These are phyloP conservation scores for Prototheca wickerhamii DNA, from an alignment of 163 green algal genomes.

Conservation along the genomic window DNA sequence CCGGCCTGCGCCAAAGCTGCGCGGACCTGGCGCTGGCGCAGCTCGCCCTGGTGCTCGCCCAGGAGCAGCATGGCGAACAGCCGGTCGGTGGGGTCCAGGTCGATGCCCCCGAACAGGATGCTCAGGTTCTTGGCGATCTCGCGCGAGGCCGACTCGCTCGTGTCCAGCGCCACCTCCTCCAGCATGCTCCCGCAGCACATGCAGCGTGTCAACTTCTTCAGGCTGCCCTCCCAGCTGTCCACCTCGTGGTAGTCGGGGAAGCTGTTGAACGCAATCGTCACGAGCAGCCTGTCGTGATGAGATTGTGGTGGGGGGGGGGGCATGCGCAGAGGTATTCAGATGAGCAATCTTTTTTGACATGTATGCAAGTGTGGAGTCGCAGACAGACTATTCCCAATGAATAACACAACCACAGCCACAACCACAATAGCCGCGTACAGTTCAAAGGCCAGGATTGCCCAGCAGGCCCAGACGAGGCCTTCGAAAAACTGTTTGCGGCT, in stretches of 20 bases:
- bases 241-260: constrained; percentile 25
- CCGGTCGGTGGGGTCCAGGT: constrained; percentile 30
- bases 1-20: not conserved
- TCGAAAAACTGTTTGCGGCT: constrained; percentile 12
- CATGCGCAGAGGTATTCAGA: too few relatives aligned
- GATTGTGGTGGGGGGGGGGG: too few relatives aligned
- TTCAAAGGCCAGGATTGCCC: constrained; percentile 13
- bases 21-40: constrained; percentile 6
- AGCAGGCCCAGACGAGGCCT: constrained; percentile 14
- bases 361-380: not conserved
- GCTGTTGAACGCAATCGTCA: constrained; percentile 25
- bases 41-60: constrained; percentile 19
- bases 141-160: constrained; percentile 3
- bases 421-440: not conserved
- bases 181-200: constrained; percentile 10
- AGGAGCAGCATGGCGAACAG: constrained; percentile 23
- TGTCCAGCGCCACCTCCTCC: not conserved
- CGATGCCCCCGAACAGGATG: constrained; percentile 28
- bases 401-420: not conserved
- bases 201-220: not conserved
- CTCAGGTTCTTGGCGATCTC: constrained; percentile 23
- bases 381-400: not conserved
- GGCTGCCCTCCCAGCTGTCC: constrained; percentile 21
- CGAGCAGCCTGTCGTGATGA: constrained; percentile 7
- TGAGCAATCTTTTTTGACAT: not conserved